phyloP scores from a whole-genome alignment of 106 monocot genomes.

The Dendrobium officinale region DNA sequence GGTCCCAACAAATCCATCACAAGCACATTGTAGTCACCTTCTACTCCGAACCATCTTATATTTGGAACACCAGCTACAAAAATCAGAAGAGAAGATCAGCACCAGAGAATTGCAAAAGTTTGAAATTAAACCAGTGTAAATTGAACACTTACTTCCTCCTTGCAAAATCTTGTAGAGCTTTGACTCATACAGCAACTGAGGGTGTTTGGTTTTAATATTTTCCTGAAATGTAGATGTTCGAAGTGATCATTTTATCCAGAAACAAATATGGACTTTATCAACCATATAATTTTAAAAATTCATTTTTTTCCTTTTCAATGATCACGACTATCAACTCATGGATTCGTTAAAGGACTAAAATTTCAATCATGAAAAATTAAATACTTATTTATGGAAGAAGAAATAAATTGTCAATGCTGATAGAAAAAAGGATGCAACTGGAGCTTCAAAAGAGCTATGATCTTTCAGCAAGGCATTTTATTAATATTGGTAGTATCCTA shows the following conservation, averaged over 20 bases:
- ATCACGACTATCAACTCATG: not conserved
- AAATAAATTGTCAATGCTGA: not conserved
- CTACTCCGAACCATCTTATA: slow-evolving; percentile 88
- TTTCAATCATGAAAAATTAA: not conserved
- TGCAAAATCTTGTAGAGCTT: slow-evolving; percentile 26
- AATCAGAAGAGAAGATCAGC: not conserved
- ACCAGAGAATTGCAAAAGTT: not conserved
- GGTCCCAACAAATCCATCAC: slow-evolving; percentile 94
- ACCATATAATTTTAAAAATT: not conserved
- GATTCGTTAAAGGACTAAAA: not conserved
- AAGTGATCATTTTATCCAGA: not conserved
- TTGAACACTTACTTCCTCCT: slow-evolving; percentile 25
- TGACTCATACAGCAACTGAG: slow-evolving; percentile 27
- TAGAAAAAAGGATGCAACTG: not conserved
- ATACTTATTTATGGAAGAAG: not conserved
- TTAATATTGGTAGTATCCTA: no score
- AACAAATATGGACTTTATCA: not conserved
- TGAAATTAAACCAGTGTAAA: not conserved
- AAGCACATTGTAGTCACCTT: slow-evolving; percentile 93
- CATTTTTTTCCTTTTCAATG: not conserved
- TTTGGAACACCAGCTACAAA: slow-evolving; percentile 79
- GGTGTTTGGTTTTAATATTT: slow-evolving; percentile 28
- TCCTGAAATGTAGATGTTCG: slow-evolving; percentile 13
- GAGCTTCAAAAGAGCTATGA: not conserved
- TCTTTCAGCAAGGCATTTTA: no score